Evolutionary conservation across 352 stramenopile species (phyloP).

Genomic region (Pseudoperonospora humuli): DNA sequence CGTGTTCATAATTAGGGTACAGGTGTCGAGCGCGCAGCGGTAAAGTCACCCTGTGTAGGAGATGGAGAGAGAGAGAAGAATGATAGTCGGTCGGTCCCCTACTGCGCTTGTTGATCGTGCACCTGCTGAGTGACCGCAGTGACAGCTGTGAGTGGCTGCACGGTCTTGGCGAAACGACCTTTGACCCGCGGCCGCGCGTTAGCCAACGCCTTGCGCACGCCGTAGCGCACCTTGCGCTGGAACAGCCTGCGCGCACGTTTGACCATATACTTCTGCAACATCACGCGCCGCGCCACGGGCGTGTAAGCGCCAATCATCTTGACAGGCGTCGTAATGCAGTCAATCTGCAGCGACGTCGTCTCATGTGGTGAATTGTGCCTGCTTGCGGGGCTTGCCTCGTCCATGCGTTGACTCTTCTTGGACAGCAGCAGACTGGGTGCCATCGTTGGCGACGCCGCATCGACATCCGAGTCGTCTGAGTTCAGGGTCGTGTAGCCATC

Average conservation of each 20-base stretch:
- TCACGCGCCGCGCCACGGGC: slow-evolving; percentile 45
- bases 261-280: slow-evolving; percentile 73
- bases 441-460: not conserved
- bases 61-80: too few relatives aligned
- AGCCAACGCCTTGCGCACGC: slow-evolving; percentile 72
- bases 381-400: slow-evolving; percentile 58
- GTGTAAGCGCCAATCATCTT: slow-evolving; percentile 73
- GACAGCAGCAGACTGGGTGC: not conserved
- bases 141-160: slow-evolving; percentile 64
- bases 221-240: slow-evolving; percentile 70
- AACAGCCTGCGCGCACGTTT: slow-evolving; percentile 67
- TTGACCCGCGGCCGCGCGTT: slow-evolving; percentile 72
- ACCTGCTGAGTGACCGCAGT: slow-evolving; percentile 32
- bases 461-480: slow-evolving; percentile 29
- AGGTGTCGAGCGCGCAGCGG: too few relatives aligned
- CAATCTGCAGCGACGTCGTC: slow-evolving; percentile 39
- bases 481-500: slow-evolving; percentile 10
- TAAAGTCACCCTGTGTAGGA: too few relatives aligned
- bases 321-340: slow-evolving; percentile 20
- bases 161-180: slow-evolving; percentile 78
- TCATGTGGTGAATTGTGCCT: slow-evolving; percentile 37
- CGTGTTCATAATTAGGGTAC: too few relatives aligned
- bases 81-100: too few relatives aligned
- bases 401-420: slow-evolving; percentile 15
- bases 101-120: too few relatives aligned